A percentile compares a stretch with the other conserved stretches of the same genome.
Evolutionary conservation across 2,329 filamentous ascomycete genomes (phyloP).

Genomic region (Botryotinia convoluta): DNA sequence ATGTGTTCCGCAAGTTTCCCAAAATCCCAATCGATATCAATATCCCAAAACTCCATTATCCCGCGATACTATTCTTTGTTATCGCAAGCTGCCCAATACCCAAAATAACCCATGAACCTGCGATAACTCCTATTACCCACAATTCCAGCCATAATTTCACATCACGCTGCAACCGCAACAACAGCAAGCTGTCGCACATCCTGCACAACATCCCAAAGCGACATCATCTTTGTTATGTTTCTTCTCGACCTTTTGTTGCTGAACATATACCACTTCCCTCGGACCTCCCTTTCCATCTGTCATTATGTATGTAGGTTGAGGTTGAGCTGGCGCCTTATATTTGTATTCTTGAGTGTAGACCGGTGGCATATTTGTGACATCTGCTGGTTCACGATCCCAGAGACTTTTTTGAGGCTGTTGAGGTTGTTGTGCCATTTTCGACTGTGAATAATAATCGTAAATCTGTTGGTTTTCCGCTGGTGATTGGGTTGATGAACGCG

Average conservation of each 20-base stretch:
- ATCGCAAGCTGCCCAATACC: not conserved
- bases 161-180: conserved; percentile 17
- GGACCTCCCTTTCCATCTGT: not conserved
- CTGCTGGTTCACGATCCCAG: conserved; percentile 14
- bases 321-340: not conserved
- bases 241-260: not conserved
- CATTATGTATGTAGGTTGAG: not conserved
- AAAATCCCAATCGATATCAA: not conserved
- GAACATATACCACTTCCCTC: conserved; percentile 9
- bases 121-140: not conserved
- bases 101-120: not conserved
- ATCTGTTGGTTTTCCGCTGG: not conserved
- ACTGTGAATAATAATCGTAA: not conserved
- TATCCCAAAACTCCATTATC: not conserved
- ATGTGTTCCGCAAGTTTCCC: not conserved
- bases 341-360: conserved; percentile 8
- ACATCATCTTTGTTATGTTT: conserved; percentile 4
- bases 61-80: not conserved
- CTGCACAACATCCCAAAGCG: conserved; percentile 12
- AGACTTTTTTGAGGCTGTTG: conserved; percentile 11
- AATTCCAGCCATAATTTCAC: not conserved
- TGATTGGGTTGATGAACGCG: not conserved
- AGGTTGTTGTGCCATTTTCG: conserved; percentile 1
- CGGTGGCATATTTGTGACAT: conserved; percentile 15
- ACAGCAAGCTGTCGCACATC: conserved; percentile 1